Evolutionary conservation across 352 stramenopile genomes (phyloP), one percentile per base, ranked within the genome.

Genomic region (Pythium guiyangense): DNA sequence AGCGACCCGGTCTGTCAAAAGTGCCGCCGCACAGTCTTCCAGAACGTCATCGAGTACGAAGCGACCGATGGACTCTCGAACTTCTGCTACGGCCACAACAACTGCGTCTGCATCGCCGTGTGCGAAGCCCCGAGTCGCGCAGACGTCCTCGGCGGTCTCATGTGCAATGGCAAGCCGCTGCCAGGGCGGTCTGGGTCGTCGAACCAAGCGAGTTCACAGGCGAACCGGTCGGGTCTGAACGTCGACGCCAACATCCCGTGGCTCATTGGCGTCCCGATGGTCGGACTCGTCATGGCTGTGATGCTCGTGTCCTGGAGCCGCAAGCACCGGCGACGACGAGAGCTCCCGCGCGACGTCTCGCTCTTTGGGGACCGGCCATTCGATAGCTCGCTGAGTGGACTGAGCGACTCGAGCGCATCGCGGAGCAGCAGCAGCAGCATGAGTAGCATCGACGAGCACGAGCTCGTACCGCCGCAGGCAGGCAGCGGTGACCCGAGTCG

Each of bases 81-180:
- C 27, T 82, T 68, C 51, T 82, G 73, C 45, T 51, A 54, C 44
- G 73, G 73, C 10, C 37, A 73, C 50, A 69, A 70, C 27, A 55
- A 51, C 26, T 82, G 73, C 44, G 70, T 82, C 6, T 82, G 73
- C 52, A 49, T 82, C 6, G 70, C 73, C 4, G 67, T 79, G 27
- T 82, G 73, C 37, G 73, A 82, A 27, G 69, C 64, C 0, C 45
- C 59, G 12, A 51, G 59, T 1, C 22, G 62, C n/a, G 6, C 64
- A 26, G 63, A 66, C 9, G 66, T 73, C 31, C 66, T 76, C 43
- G 59, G 71, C 26, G 52, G 66, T 47, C 37, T 77, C 71, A 65
- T 69, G 56, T 50, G 73, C 57, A 27, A 63, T 14, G 57, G 57
- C 3, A 46, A 54, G 20, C 50, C 37, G 18, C 35, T 45, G 26